Conservation (phyloP, 768 basidiomycete species). For the Naganishia friedmannii region DNA sequence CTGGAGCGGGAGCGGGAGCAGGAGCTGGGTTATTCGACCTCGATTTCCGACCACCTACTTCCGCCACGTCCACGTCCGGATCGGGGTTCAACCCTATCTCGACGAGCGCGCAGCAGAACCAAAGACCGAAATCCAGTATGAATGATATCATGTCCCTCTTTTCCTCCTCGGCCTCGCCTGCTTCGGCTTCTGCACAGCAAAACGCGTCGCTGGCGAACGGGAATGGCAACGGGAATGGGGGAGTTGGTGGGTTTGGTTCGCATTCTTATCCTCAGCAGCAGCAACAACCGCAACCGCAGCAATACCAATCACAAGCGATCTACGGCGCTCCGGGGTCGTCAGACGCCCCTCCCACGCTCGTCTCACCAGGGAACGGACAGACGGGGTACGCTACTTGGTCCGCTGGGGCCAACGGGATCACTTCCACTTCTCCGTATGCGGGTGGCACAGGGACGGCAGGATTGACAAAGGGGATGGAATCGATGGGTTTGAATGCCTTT, state of each 20-base stretch:
- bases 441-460: not conserved
- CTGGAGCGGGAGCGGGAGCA: constrained; percentile 14
- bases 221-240: not conserved
- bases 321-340: not conserved
- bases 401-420: constrained; percentile 2
- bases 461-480: constrained; percentile 26
- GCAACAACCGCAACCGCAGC: constrained; percentile 4
- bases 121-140: constrained; percentile 42
- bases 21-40: constrained; percentile 47
- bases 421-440: not conserved
- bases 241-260: not conserved
- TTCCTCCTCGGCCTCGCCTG: constrained; percentile 31
- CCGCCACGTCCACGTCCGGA: constrained; percentile 5
- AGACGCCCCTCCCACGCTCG: constrained; percentile 8
- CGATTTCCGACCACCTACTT: constrained; percentile 45
- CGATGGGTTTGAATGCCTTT: constrained; percentile 21
- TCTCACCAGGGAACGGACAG: constrained; percentile 1
- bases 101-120: not conserved
- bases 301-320: constrained; percentile 2
- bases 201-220: not conserved
- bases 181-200: constrained; percentile 19
- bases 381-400: constrained; percentile 22
- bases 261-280: constrained; percentile 9
- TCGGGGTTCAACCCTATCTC: not conserved
- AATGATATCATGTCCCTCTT: constrained; percentile 51